Base-by-base conservation (phyloP, 2,329 filamentous ascomycete genomes). In the Colletotrichum tropicale region DNA sequence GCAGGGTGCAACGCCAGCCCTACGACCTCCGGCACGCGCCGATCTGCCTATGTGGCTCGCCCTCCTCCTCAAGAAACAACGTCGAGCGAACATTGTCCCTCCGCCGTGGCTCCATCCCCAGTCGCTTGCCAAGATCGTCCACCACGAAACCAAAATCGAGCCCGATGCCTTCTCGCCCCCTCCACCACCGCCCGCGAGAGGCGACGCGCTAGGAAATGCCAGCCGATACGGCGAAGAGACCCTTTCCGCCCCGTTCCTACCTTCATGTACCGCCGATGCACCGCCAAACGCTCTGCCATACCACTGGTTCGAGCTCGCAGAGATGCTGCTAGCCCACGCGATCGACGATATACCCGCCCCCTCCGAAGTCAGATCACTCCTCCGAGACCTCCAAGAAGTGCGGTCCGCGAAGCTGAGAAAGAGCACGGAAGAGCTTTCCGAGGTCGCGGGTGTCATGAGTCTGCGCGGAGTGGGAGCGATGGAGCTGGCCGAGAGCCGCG, bases 41-140 rank as follows among this genome's bases (percentile, higher is more conserved):
- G 89, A 94, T 55, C 84, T 98, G 1, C 96, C 97, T 0, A 91
- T 99, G 75, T 99, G 97, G 97, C 94, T 99, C 18, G 97, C 97
- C 4, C 90, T 98, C 18, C 93, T 98, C 28, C 93, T 99, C 70
- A 98, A 98, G 86, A 95, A 96, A 78, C 97, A 99, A 86, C 93
- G 94, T 70, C 94, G 97, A 81, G 96, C 96, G 80, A 98, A 98
- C 86, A 98, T 99, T 78, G 88, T 97, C 6, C 93, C 97, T 0
- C 97, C 97, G 10, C 90, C 95, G 18, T 99, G 97, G 97, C 92
- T 99, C 9, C 92, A 94, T 76, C 90, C 94, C 0, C 88, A 93
- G 76, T 94, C 94, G 5, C 92, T 99, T 7, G 89, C 91, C 76
- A 89, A 93, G 12, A 94, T 98, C 76, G 92, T 98, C 76, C 91